These are phyloP conservation scores for Backusella liffmaniae DNA, from an alignment of 192 early-diverging fungal species.

Conservation along the genomic window DNA sequence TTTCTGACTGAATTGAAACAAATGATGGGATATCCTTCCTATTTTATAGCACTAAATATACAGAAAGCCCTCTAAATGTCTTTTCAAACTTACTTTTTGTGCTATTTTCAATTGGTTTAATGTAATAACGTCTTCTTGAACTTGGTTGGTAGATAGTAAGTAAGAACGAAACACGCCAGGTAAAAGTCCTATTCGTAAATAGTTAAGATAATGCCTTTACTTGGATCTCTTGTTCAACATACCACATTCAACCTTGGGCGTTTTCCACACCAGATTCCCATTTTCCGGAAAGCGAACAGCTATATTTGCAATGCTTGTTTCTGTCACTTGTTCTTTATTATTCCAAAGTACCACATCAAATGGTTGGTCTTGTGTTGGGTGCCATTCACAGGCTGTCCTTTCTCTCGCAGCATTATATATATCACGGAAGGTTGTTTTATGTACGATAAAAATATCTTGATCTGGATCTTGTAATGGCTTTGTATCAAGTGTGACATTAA, in stretches of 20 bases:
- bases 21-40: constrained; percentile 47
- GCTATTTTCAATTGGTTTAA: constrained; percentile 45
- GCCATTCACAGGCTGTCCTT: constrained; percentile 34
- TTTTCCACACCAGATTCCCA: constrained; percentile 42
- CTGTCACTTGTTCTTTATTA: constrained; percentile 46
- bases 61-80: neutral
- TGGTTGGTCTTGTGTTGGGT: constrained; percentile 18
- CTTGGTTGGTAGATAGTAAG: constrained; percentile 36
- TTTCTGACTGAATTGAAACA: constrained; percentile 60
- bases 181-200: constrained; percentile 37
- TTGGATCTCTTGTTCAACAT: neutral
- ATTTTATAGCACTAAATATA: neutral
- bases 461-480: constrained; percentile 16
- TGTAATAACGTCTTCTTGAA: constrained; percentile 41
- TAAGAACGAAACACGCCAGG: constrained; percentile 45
- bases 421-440: constrained; percentile 55
- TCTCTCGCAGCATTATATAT: constrained; percentile 45
- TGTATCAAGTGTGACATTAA: constrained; percentile 42
- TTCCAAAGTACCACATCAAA: constrained; percentile 59
- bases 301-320: constrained; percentile 56
- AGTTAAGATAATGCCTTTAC: neutral
- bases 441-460: constrained; percentile 39
- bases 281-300: constrained; percentile 38
- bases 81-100: constrained; percentile 34
- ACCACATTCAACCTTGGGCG: constrained; percentile 39